Percentiles rank a stretch among this genome's conserved stretches.
phyloP scores from a whole-genome alignment of 202 grass and related monocot genomes.

The Cymbopogon flexuosus region DNA sequence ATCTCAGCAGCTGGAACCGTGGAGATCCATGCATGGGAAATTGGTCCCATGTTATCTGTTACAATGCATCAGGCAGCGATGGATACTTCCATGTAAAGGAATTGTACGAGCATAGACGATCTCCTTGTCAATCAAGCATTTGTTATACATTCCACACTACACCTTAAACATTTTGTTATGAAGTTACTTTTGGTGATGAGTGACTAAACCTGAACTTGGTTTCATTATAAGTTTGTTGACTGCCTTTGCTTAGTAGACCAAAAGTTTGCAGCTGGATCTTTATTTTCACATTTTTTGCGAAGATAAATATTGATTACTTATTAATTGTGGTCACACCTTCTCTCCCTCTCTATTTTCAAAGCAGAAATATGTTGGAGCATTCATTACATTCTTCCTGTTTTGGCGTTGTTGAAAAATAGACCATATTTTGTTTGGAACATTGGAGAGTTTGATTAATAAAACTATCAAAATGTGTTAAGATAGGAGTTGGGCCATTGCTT shows the following conservation, averaged over 20 bases:
- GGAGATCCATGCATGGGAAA: conserved; percentile 80
- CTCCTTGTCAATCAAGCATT: conserved; percentile 20
- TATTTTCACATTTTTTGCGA: neutral
- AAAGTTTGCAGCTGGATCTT: conserved; percentile 12
- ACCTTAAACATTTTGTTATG: neutral
- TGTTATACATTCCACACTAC: conserved; percentile 3
- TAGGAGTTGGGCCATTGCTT: neutral
- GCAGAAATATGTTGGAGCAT: neutral
- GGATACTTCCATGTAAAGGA: conserved; percentile 79
- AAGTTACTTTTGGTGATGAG: conserved; percentile 1
- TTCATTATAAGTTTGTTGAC: neutral
- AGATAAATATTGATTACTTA: neutral
- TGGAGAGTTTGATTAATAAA: neutral
- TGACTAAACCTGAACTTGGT: neutral
- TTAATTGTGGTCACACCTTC: neutral
- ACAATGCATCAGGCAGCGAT: conserved; percentile 51
- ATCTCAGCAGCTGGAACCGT: conserved; percentile 54
- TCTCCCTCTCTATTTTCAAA: neutral
- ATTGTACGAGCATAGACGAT: conserved; percentile 59
- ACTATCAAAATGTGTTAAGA: neutral
- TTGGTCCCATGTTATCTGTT: conserved; percentile 70
- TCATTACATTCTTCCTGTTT: conserved; percentile 1
- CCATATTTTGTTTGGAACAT: conserved; percentile 9
- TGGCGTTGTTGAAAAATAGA: neutral
- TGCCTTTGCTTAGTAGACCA: conserved; percentile 10